Evolutionary conservation across 441 rosid genomes (phyloP).

Genomic region (Pelargonium myrrhifolium): DNA sequence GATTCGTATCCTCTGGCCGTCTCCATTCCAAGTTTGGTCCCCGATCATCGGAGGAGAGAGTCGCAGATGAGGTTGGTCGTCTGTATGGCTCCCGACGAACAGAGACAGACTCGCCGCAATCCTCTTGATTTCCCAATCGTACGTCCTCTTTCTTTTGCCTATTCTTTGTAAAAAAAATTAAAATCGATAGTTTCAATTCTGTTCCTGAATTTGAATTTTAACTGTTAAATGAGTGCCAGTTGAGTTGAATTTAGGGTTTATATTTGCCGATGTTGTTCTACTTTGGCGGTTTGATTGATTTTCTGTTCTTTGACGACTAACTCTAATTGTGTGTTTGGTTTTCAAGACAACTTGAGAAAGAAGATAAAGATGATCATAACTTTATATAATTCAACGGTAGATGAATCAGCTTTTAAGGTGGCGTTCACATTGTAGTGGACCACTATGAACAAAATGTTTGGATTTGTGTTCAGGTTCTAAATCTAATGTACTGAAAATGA

Average conservation of each 20-base stretch:
- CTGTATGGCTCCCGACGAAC: conserved; percentile 27
- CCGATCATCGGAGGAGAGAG: background rate
- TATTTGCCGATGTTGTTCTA: background rate
- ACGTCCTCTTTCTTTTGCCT: background rate
- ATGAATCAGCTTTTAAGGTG: background rate
- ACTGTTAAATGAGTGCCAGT: background rate
- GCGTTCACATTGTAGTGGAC: no score
- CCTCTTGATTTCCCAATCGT: conserved; percentile 27
- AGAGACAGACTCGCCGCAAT: conserved; percentile 23
- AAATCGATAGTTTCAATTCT: no score
- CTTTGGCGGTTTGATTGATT: background rate
- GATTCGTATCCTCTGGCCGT: background rate
- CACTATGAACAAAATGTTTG: no score
- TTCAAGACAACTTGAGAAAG: background rate
- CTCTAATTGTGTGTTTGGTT: background rate
- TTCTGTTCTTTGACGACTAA: background rate
- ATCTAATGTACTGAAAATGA: no score
- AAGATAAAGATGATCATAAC: background rate
- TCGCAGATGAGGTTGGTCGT: conserved; percentile 4
- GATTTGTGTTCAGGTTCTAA: no score
- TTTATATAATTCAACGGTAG: background rate
- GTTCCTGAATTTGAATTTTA: background rate
- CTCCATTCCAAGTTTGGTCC: background rate
- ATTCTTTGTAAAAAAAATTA: background rate
- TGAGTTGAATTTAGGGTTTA: background rate